Conservation (phyloP, 495 filamentous ascomycete species). For the Talaromyces thailandensis region DNA sequence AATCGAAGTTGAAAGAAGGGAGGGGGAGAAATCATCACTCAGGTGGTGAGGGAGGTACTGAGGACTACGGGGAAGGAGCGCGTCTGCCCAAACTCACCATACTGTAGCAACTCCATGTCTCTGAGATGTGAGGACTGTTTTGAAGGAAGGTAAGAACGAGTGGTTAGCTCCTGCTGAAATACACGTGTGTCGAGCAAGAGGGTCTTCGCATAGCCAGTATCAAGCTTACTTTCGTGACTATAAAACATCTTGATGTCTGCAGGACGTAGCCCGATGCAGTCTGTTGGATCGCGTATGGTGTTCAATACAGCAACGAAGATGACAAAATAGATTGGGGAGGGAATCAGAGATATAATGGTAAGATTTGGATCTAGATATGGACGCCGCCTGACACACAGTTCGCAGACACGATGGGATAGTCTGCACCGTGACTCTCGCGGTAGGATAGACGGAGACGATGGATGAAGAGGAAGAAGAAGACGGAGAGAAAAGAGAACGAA, state of each 20-base stretch:
- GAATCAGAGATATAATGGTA: neutral
- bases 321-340: neutral
- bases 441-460: neutral
- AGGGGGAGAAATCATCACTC: neutral
- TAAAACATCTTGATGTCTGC: conserved; percentile 65
- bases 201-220: neutral
- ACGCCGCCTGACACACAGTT: neutral
- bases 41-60: neutral
- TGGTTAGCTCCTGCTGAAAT: neutral
- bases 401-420: neutral
- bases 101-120: conserved; percentile 91
- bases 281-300: neutral
- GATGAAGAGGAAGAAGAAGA: neutral
- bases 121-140: conserved; percentile 72
- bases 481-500: neutral
- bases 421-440: neutral
- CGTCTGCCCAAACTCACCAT: conserved; percentile 52
- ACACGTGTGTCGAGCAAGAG: neutral
- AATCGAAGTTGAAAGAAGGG: neutral
- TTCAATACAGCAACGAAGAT: neutral
- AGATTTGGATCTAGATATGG: neutral
- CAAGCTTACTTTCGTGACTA: conserved; percentile 71
- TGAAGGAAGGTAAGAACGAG: conserved; percentile 14
- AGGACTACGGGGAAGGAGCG: neutral
- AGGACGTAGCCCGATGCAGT: neutral